These are phyloP conservation scores for Ceratocystis lukuohia DNA, from an alignment of 2,329 filamentous ascomycete species.

Conservation along the genomic window DNA sequence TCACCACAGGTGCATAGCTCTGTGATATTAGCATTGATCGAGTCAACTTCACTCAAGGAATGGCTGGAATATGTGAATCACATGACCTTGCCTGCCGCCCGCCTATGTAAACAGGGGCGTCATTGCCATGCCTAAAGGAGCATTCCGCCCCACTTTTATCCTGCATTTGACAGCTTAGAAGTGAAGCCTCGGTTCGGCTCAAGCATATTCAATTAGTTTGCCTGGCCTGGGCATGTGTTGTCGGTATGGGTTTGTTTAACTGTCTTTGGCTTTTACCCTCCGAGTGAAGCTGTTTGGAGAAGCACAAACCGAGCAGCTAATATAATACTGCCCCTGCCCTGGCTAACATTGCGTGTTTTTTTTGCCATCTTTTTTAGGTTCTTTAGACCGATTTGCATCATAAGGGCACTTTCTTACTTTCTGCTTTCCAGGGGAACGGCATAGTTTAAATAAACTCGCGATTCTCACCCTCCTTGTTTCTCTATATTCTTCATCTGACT, in stretches of 20 bases:
- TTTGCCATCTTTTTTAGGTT: neutral
- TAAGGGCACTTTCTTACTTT: too few species aligned
- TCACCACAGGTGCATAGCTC: too few species aligned
- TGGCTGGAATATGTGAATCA: neutral
- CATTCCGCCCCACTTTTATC: neutral
- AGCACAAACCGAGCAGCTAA: neutral
- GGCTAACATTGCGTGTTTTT: neutral
- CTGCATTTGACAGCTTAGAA: neutral
- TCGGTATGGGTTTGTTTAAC: neutral
- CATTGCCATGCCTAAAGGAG: neutral
- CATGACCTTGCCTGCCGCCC: neutral
- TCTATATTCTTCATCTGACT: slow-evolving; percentile 2
- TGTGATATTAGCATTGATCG: neutral
- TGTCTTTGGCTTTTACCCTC: neutral
- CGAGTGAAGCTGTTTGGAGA: neutral
- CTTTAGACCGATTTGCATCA: neutral
- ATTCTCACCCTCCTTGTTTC: slow-evolving; percentile 12
- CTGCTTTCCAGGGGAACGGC: neutral
- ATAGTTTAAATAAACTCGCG: neutral
- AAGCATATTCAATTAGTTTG: neutral
- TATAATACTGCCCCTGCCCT: too few species aligned
- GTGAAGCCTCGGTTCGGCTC: slow-evolving; percentile 16
- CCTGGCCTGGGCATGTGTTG: neutral
- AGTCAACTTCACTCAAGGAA: neutral
- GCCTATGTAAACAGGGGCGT: neutral